A percentile compares a stretch with the other conserved stretches of the same genome.
Conservation (phyloP, 495 filamentous ascomycete species). For the Trichoderma orchidacearum region DNA sequence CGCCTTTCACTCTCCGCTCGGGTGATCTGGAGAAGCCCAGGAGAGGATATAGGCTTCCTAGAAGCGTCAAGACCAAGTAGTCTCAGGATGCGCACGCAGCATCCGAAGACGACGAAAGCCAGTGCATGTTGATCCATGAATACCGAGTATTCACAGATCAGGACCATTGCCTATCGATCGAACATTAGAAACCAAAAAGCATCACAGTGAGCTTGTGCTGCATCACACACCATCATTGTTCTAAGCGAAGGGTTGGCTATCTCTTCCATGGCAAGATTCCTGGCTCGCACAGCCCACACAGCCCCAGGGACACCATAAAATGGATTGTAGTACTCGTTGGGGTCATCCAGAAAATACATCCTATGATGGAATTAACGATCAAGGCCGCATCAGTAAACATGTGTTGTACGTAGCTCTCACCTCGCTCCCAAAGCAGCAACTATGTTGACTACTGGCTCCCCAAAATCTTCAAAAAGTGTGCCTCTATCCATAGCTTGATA, state of each 20-base stretch:
- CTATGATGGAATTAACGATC: not conserved
- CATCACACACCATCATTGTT: slow-evolving; percentile 19
- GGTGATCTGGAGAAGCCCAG: not conserved
- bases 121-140: slow-evolving; percentile 20
- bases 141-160: slow-evolving; percentile 19
- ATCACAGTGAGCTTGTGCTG: not conserved
- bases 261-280: slow-evolving; percentile 14
- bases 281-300: slow-evolving; percentile 16
- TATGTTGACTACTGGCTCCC: slow-evolving; percentile 16
- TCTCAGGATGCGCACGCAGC: slow-evolving; percentile 21
- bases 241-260: slow-evolving; percentile 13
- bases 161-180: slow-evolving; percentile 13
- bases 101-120: slow-evolving; percentile 22
- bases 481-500: slow-evolving; percentile 16
- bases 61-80: slow-evolving; percentile 18
- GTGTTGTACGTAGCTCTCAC: slow-evolving; percentile 7
- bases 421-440: slow-evolving; percentile 21
- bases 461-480: slow-evolving; percentile 3
- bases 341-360: not conserved
- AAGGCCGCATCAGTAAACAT: not conserved
- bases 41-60: not conserved
- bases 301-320: slow-evolving; percentile 10
- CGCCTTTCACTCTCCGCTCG: slow-evolving; percentile 17
- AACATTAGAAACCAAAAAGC: not conserved
- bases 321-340: not conserved